phyloP scores from a whole-genome alignment of 768 basidiomycete species.

The Phanerochaete carnosa region DNA sequence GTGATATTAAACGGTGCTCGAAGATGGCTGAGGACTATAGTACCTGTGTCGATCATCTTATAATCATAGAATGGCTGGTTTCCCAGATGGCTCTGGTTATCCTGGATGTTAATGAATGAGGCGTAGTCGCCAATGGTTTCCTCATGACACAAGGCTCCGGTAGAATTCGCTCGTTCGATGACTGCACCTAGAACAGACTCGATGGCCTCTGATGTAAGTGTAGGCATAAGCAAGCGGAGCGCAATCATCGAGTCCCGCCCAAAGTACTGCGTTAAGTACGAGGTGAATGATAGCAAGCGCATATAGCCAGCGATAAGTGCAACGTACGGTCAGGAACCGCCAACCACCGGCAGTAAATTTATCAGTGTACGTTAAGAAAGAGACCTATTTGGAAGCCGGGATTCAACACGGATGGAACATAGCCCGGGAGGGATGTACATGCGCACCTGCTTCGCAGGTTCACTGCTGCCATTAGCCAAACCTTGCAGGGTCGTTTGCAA shows the following conservation, averaged over 20 bases:
- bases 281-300: background rate
- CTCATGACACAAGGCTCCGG: constrained; percentile 35
- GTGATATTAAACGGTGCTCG: background rate
- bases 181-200: constrained; percentile 44
- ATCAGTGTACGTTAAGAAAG: constrained; percentile 37
- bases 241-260: constrained; percentile 41
- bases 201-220: constrained; percentile 35
- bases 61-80: constrained; percentile 39
- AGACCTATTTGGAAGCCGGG: constrained; percentile 22
- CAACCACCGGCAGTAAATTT: constrained; percentile 44
- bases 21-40: background rate
- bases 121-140: background rate
- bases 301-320: background rate
- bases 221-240: constrained; percentile 38
- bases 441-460: constrained; percentile 11
- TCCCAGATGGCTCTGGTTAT: constrained; percentile 34
- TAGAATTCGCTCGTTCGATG: constrained; percentile 31
- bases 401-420: background rate
- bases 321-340: constrained; percentile 38
- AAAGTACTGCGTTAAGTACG: constrained; percentile 22
- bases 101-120: constrained; percentile 33
- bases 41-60: constrained; percentile 42
- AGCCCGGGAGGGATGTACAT: background rate
- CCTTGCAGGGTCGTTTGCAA: constrained; percentile 27
- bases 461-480: constrained; percentile 21